phyloP scores from a whole-genome alignment of 768 basidiomycete species.

The Russula compacta region DNA sequence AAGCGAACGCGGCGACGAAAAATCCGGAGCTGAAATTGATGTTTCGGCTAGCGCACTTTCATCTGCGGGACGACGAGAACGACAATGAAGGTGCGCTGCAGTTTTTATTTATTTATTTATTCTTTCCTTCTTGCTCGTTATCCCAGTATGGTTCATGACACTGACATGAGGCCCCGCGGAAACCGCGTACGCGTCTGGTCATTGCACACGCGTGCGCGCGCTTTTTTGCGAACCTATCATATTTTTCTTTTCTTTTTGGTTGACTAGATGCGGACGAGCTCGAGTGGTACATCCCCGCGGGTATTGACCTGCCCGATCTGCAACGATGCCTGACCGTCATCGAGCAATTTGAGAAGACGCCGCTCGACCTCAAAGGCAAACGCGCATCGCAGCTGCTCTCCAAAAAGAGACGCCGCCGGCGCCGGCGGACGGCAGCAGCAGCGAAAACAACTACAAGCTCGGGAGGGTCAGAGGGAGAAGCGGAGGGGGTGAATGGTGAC shows the following conservation, averaged over 20 bases:
- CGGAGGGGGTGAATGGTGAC: background rate
- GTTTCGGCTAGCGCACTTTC: conserved; percentile 71
- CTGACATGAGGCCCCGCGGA: conserved; percentile 1
- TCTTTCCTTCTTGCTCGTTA: background rate
- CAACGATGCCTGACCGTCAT: conserved; percentile 65
- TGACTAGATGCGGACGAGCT: conserved; percentile 54
- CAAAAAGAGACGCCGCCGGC: conserved; percentile 42
- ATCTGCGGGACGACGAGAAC: conserved; percentile 33
- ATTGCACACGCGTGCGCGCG: background rate
- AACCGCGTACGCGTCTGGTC: background rate
- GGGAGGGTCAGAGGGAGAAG: conserved; percentile 22
- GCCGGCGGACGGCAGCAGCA: conserved; percentile 45
- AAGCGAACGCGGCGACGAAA: conserved; percentile 66
- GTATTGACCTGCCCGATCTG: conserved; percentile 58
- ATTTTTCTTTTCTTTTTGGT: background rate
- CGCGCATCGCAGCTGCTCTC: conserved; percentile 61
- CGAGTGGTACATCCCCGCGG: conserved; percentile 78
- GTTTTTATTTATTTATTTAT: background rate
- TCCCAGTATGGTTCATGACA: background rate
- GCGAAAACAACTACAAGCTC: conserved; percentile 37
- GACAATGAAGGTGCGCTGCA: conserved; percentile 45
- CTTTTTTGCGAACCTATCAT: background rate
- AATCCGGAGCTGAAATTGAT: conserved; percentile 77
- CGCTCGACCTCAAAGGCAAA: conserved; percentile 74
- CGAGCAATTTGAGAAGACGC: conserved; percentile 71